phyloP scores from a whole-genome alignment of 176 grass and related monocot species.

The Carex myosuroides region DNA sequence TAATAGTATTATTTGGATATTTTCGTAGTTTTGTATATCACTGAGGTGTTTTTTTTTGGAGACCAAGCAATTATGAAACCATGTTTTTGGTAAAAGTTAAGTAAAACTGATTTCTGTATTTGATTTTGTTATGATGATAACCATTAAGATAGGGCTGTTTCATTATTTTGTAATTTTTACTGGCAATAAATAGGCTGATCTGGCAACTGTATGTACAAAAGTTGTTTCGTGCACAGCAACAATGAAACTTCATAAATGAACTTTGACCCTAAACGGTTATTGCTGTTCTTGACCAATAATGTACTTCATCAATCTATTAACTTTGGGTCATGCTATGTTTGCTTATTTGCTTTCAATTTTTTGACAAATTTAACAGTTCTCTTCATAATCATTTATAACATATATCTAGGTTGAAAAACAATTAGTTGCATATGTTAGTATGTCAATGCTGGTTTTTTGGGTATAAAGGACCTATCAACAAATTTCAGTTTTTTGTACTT shows the following conservation, averaged over 20 bases:
- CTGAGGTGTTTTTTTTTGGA: background rate
- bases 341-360: background rate
- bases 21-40: background rate
- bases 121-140: background rate
- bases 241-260: background rate
- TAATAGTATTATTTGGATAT: background rate
- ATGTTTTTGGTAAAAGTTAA: background rate
- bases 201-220: background rate
- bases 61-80: background rate
- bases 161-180: background rate
- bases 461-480: background rate
- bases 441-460: background rate
- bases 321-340: background rate
- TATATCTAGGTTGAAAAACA: background rate
- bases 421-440: background rate
- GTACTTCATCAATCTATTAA: background rate
- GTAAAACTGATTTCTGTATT: background rate
- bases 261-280: background rate
- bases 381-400: background rate
- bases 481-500: background rate
- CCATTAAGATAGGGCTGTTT: background rate
- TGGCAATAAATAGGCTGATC: background rate
- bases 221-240: background rate
- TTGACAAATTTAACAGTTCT: background rate
- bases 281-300: background rate